phyloP scores from a whole-genome alignment of 2,329 filamentous ascomycete genomes.

The Curvularia spicifera region DNA sequence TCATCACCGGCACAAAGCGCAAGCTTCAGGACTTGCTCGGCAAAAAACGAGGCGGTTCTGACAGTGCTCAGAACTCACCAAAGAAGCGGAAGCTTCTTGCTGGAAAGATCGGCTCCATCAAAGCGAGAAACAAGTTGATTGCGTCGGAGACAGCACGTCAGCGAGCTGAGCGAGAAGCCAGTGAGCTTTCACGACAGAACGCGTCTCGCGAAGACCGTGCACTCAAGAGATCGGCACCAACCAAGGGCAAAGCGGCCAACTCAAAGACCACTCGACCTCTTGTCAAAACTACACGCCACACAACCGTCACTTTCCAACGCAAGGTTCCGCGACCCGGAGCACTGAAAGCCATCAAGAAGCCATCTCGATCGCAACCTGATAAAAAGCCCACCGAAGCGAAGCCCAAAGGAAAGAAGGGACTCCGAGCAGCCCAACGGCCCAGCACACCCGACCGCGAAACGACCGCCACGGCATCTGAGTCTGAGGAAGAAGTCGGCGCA shows the following conservation, averaged over 20 bases:
- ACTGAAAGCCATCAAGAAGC: conserved; percentile 32
- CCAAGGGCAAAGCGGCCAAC: conserved; percentile 18
- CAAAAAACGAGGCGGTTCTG: conserved; percentile 26
- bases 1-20: conserved; percentile 45
- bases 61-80: conserved; percentile 35
- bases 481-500: conserved; percentile 31
- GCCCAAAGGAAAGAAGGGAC: conserved; percentile 20
- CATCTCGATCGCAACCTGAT: conserved; percentile 16
- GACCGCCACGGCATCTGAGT: conserved; percentile 14
- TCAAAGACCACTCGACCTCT: conserved; percentile 17
- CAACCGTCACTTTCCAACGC: conserved; percentile 34
- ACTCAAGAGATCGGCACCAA: conserved; percentile 32
- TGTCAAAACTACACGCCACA: conserved; percentile 28
- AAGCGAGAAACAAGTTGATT: conserved; percentile 34
- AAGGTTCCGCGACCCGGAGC: conserved; percentile 32
- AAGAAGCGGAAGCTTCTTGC: conserved; percentile 41
- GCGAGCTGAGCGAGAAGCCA: conserved; percentile 36
- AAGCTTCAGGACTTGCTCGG: conserved; percentile 43
- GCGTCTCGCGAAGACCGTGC: conserved; percentile 45
- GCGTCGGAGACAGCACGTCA: conserved; percentile 31
- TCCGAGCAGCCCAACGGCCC: conserved; percentile 22
- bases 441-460: conserved; percentile 26
- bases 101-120: conserved; percentile 28
- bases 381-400: conserved; percentile 16
- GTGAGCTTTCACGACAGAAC: conserved; percentile 37